A percentile compares a stretch with the other conserved stretches of the same genome.
Evolutionary conservation across 1,284 basidiomycete genomes (phyloP).

Genomic region (Tilletia indica): DNA sequence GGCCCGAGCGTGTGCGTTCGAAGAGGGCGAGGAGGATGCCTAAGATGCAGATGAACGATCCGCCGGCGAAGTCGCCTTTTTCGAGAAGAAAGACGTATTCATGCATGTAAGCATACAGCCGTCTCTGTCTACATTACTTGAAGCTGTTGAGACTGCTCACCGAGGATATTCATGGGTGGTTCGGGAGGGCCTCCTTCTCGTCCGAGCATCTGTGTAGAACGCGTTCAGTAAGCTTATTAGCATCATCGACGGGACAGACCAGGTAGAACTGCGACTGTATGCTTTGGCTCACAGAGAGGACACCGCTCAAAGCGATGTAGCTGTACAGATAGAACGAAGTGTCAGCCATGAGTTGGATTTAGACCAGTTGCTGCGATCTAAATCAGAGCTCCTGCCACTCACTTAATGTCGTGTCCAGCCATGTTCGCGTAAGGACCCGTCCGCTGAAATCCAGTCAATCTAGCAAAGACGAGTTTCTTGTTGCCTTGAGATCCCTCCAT

Average conservation of each 20-base stretch:
- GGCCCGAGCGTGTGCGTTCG: slow-evolving; percentile 65
- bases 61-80: slow-evolving; percentile 74
- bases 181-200: slow-evolving; percentile 63
- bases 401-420: slow-evolving; percentile 71
- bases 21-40: slow-evolving; percentile 75
- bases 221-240: no score
- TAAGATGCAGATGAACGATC: slow-evolving; percentile 70
- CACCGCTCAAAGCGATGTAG: slow-evolving; percentile 77
- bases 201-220: slow-evolving; percentile 42
- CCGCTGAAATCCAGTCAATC: slow-evolving; percentile 56
- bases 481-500: slow-evolving; percentile 57
- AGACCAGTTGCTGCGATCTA: no score
- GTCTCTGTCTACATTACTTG: background rate
- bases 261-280: no score
- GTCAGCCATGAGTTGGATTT: background rate
- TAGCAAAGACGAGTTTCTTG: slow-evolving; percentile 49
- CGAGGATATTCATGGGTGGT: slow-evolving; percentile 72
- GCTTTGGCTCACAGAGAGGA: slow-evolving; percentile 56
- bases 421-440: slow-evolving; percentile 49
- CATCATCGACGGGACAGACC: no score
- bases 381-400: background rate
- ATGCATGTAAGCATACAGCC: background rate
- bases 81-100: background rate
- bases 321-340: background rate
- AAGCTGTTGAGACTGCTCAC: background rate